Percentiles rank a stretch among this genome's conserved stretches.
Conservation (phyloP, 345 rosid species). For the Dipteronia dyeriana region DNA sequence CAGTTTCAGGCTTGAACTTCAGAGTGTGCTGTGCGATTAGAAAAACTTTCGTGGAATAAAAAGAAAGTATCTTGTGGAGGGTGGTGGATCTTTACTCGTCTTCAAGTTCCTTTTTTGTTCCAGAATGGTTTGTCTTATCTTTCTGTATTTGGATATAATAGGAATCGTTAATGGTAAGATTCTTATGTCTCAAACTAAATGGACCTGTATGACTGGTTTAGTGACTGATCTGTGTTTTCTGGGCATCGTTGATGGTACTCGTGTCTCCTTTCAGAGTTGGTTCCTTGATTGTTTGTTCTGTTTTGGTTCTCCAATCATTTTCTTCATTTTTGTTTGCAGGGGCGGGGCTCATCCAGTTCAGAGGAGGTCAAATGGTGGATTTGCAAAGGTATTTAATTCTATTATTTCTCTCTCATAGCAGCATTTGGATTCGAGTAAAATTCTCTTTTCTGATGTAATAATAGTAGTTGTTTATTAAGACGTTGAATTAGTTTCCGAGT, state of each 20-base stretch:
- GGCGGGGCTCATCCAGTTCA: conserved; percentile 42
- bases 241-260: conserved; percentile 13
- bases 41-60: conserved; percentile 13
- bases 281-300: conserved; percentile 1
- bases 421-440: not conserved
- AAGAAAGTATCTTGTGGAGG: conserved; percentile 20
- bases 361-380: conserved; percentile 41
- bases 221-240: not conserved
- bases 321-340: conserved; percentile 44
- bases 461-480: not conserved
- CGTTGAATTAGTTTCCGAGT: not conserved
- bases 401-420: not conserved
- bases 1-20: conserved; percentile 25
- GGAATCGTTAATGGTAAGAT: conserved; percentile 34
- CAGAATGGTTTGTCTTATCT: conserved; percentile 37
- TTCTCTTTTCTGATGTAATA: not conserved
- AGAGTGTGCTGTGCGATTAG: conserved; percentile 22
- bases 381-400: conserved; percentile 54
- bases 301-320: conserved; percentile 19
- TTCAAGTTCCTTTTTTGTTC: conserved; percentile 24
- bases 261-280: conserved; percentile 7
- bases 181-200: conserved; percentile 7
- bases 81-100: conserved; percentile 5
- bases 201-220: not conserved
- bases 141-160: conserved; percentile 32